These are phyloP conservation scores for Lantana camara DNA, from an alignment of 257 asterid species.

Conservation along the genomic window DNA sequence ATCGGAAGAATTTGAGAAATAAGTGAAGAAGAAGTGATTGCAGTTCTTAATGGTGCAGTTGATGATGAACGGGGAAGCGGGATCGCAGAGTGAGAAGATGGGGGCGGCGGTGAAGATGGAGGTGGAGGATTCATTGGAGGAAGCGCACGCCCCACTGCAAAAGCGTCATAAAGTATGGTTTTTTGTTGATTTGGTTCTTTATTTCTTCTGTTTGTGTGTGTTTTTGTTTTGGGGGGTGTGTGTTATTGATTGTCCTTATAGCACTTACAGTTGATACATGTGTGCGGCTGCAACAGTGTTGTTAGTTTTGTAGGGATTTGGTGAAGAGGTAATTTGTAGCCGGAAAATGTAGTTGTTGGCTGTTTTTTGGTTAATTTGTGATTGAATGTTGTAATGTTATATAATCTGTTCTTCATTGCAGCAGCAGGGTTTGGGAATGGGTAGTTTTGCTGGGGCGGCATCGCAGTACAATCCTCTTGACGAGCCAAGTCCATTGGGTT, in stretches of 20 bases:
- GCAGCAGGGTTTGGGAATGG: constrained; percentile 35
- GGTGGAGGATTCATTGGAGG: constrained; percentile 52
- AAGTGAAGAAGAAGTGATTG: constrained; percentile 7
- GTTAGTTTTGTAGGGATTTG: background rate
- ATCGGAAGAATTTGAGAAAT: constrained; percentile 19
- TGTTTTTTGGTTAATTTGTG: background rate
- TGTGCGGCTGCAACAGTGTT: background rate
- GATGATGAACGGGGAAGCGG: constrained; percentile 54
- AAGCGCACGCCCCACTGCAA: constrained; percentile 48
- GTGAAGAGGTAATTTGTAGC: background rate
- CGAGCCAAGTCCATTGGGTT: constrained; percentile 73
- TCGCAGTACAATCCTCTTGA: constrained; percentile 51
- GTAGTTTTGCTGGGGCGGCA: constrained; percentile 28
- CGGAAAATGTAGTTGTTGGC: background rate
- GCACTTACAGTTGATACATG: background rate
- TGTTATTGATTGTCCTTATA: background rate
- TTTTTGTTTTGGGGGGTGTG: background rate
- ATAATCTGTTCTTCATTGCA: background rate
- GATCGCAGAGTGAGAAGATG: constrained; percentile 37
- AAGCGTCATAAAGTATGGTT: constrained; percentile 52
- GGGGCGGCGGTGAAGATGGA: constrained; percentile 50
- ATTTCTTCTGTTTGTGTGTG: background rate
- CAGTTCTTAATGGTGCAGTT: constrained; percentile 42
- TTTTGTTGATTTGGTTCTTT: background rate
- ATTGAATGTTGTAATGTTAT: background rate